phyloP scores from a whole-genome alignment of 1,139 yeast species.

The Geotrichum fermentans region DNA sequence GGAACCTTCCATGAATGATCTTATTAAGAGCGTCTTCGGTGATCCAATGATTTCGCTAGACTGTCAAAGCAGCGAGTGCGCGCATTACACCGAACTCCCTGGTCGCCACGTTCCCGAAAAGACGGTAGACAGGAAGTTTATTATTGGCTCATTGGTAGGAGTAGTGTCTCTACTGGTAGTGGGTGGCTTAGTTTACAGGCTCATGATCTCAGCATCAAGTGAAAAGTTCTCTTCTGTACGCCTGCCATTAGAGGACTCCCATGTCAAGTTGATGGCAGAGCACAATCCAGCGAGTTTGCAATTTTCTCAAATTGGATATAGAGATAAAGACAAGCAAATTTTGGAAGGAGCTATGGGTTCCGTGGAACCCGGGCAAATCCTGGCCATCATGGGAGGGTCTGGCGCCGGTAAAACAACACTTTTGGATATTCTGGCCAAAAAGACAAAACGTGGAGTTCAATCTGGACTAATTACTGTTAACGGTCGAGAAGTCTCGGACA shows the following conservation, averaged over 20 bases:
- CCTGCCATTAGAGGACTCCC: slow-evolving; percentile 38
- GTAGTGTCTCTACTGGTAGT: slow-evolving; percentile 40
- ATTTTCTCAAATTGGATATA: slow-evolving; percentile 66
- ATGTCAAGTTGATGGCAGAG: slow-evolving; percentile 40
- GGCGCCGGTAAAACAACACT: slow-evolving; percentile 97
- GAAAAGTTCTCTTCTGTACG: slow-evolving; percentile 29
- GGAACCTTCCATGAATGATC: slow-evolving; percentile 93
- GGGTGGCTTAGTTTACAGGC: slow-evolving; percentile 44
- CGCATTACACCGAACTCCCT: slow-evolving; percentile 88
- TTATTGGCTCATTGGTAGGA: slow-evolving; percentile 48
- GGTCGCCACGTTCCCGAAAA: slow-evolving; percentile 70
- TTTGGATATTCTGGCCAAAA: slow-evolving; percentile 83
- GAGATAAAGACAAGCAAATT: slow-evolving; percentile 52
- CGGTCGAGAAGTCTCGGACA: slow-evolving; percentile 44
- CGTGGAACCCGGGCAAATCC: slow-evolving; percentile 79
- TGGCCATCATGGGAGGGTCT: slow-evolving; percentile 97
- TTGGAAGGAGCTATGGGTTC: slow-evolving; percentile 64
- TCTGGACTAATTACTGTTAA: slow-evolving; percentile 67
- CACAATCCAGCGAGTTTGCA: slow-evolving; percentile 74
- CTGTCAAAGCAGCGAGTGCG: slow-evolving; percentile 84
- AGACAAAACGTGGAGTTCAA: slow-evolving; percentile 68
- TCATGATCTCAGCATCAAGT: slow-evolving; percentile 30
- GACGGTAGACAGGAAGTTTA: slow-evolving; percentile 48
- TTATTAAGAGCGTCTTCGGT: slow-evolving; percentile 85
- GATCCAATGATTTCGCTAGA: slow-evolving; percentile 78